Evolutionary conservation across 129 eudicot genomes (phyloP).

Genomic region (Flaveria ramosissima): DNA sequence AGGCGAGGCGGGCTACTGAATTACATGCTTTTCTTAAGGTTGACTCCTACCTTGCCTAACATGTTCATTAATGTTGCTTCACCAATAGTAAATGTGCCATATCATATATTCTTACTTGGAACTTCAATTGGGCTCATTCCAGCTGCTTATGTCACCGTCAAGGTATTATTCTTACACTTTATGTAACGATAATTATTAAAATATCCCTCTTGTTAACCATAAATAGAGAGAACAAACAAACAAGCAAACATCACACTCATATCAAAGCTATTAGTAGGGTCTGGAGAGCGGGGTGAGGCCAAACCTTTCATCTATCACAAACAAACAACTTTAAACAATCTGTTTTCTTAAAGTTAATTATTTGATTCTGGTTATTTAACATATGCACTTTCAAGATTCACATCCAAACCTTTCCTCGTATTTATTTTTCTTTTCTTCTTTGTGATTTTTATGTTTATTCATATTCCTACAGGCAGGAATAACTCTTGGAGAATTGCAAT

Average conservation of each 20-base stretch:
- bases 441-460: neutral
- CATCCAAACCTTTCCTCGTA: neutral
- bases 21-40: constrained; percentile 76
- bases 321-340: neutral
- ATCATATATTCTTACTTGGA: constrained; percentile 58
- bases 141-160: constrained; percentile 78
- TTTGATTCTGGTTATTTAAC: neutral
- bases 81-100: constrained; percentile 75
- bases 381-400: neutral
- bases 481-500: constrained; percentile 88
- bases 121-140: constrained; percentile 70
- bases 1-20: constrained; percentile 55
- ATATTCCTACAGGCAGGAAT: constrained; percentile 70
- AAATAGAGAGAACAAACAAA: too few species aligned
- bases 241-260: too few species aligned
- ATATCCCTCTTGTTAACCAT: too few species aligned
- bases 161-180: constrained; percentile 41
- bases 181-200: too few species aligned
- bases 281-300: too few species aligned
- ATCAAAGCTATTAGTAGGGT: too few species aligned
- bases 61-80: constrained; percentile 78
- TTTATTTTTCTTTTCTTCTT: neutral
- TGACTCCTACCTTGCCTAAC: constrained; percentile 79
- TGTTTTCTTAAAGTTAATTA: neutral
- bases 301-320: too few species aligned